A percentile compares a stretch with the other conserved stretches of the same genome.
phyloP scores from a whole-genome alignment of 768 basidiomycete species.

The Dioszegia hungarica region DNA sequence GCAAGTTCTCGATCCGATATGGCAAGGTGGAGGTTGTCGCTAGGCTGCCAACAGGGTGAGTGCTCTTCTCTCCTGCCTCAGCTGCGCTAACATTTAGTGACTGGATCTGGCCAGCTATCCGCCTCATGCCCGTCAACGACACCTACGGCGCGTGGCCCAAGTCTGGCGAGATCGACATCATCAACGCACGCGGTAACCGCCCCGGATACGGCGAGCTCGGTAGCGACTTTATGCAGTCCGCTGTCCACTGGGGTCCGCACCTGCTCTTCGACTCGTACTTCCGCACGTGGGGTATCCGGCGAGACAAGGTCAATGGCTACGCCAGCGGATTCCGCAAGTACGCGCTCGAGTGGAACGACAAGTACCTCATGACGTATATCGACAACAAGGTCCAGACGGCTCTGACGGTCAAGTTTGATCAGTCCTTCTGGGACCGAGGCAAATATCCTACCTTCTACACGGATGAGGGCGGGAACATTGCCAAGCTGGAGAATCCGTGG shows the following conservation, averaged over 20 bases:
- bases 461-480: constrained; percentile 27
- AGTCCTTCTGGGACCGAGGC: constrained; percentile 65
- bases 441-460: constrained; percentile 60
- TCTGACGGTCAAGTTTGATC: constrained; percentile 61
- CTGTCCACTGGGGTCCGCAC: constrained; percentile 64
- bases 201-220: constrained; percentile 56
- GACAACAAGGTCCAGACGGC: constrained; percentile 69
- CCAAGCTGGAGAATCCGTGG: constrained; percentile 59
- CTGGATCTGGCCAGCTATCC: constrained; percentile 49
- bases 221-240: constrained; percentile 54
- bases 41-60: constrained; percentile 59
- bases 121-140: constrained; percentile 54
- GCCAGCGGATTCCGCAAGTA: constrained; percentile 71
- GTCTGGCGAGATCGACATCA: constrained; percentile 67
- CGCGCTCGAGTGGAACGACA: constrained; percentile 70
- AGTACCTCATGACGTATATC: constrained; percentile 63
- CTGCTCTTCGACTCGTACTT: constrained; percentile 56
- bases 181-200: constrained; percentile 57
- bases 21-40: constrained; percentile 79
- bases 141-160: constrained; percentile 57
- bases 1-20: constrained; percentile 68
- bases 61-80: background rate
- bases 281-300: constrained; percentile 73
- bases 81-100: constrained; percentile 12
- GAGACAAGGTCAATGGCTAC: constrained; percentile 59